Evolutionary conservation across 345 rosid species (phyloP).

Genomic region (Gynandropsis gynandra): DNA sequence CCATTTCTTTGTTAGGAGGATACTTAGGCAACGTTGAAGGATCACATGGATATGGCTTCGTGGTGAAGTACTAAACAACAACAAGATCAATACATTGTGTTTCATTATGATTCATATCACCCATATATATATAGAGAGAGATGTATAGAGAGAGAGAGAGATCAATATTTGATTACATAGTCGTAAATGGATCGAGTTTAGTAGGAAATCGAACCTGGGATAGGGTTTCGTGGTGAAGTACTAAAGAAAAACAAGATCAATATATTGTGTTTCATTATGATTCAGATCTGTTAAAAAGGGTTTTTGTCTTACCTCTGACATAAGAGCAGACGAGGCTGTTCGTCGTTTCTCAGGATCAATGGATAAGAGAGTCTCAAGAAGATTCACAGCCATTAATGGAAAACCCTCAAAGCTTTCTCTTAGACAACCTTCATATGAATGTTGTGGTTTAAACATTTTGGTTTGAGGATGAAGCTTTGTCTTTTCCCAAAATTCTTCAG

Average conservation of each 20-base stretch:
- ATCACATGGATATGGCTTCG: constrained; percentile 56
- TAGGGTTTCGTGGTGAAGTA: constrained; percentile 55
- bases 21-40: constrained; percentile 72
- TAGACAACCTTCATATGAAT: constrained; percentile 44
- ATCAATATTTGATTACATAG: too few species aligned
- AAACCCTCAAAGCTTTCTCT: constrained; percentile 53
- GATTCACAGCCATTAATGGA: constrained; percentile 34
- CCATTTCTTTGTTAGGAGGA: constrained; percentile 72
- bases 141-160: too few species aligned
- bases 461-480: constrained; percentile 47
- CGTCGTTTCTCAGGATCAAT: constrained; percentile 62
- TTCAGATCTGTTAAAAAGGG: too few species aligned
- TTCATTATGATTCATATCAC: too few species aligned
- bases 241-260: constrained; percentile 25
- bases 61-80: constrained; percentile 45
- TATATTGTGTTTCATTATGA: background rate
- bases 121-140: too few species aligned
- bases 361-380: constrained; percentile 55
- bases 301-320: constrained; percentile 42
- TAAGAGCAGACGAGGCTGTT: constrained; percentile 62
- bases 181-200: background rate
- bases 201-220: constrained; percentile 45
- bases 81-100: background rate
- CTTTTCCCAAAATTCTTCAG: constrained; percentile 61
- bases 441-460: constrained; percentile 58